Percentiles rank a stretch among this genome's conserved stretches.
Evolutionary conservation across 2,329 filamentous ascomycete genomes (phyloP).

Genomic region (Fulvia fulva): DNA sequence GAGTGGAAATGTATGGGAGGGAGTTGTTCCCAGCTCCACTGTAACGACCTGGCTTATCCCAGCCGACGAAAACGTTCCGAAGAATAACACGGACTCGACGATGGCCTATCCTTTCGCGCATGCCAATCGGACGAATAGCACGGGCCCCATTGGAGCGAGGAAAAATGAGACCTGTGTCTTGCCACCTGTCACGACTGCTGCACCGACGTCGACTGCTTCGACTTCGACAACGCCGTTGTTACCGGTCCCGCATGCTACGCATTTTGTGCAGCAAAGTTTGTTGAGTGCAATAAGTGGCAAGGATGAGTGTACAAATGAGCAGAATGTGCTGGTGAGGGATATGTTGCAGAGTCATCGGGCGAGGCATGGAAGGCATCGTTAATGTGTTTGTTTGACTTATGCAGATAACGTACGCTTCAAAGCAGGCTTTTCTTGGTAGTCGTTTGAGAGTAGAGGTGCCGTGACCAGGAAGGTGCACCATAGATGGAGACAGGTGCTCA

Average conservation of each 20-base stretch:
- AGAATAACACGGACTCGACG: background rate
- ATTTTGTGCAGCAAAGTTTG: conserved; percentile 8
- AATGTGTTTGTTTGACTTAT: background rate
- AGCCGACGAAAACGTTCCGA: conserved; percentile 5
- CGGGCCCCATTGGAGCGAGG: background rate
- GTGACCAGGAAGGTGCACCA: background rate
- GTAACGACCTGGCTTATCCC: conserved; percentile 21
- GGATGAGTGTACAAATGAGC: background rate
- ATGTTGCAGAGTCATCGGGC: background rate
- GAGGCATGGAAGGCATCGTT: background rate
- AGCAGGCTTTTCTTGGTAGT: background rate
- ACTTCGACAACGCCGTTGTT: background rate
- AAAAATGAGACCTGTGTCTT: conserved; percentile 1
- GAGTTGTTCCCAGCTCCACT: conserved; percentile 17
- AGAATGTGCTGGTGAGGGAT: background rate
- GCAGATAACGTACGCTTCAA: background rate
- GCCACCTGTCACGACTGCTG: background rate
- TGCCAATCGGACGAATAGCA: background rate
- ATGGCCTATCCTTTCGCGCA: background rate
- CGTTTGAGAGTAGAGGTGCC: too few relatives aligned
- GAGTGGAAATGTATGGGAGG: conserved; percentile 20
- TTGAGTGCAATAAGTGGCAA: background rate
- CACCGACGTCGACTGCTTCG: background rate
- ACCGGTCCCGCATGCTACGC: conserved; percentile 8
- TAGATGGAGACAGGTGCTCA: background rate